Percentiles rank a stretch among this genome's conserved stretches.
phyloP scores from a whole-genome alignment of 176 grass and related monocot species.

The Neostapfia colusana region DNA sequence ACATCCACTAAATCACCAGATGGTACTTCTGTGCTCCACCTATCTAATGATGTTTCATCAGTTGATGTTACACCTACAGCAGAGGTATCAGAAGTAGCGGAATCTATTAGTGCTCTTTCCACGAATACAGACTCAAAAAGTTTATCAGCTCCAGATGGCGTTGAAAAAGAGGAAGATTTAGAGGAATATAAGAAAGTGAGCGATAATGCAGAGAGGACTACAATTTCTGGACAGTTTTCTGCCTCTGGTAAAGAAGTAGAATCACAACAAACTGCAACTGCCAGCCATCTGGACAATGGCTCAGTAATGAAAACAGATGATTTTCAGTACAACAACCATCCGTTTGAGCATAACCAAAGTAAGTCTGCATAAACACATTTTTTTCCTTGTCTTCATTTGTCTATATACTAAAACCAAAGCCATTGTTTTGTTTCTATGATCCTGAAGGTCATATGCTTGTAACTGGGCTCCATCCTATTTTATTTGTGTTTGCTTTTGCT shows the following conservation, averaged over 20 bases:
- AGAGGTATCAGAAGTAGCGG: slow-evolving; percentile 21
- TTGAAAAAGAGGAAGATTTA: slow-evolving; percentile 20
- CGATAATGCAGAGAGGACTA: slow-evolving; percentile 1
- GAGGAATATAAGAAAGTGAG: slow-evolving; percentile 16
- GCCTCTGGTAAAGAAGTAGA: slow-evolving; percentile 37
- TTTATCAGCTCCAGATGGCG: slow-evolving; percentile 27
- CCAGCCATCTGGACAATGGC: slow-evolving; percentile 27
- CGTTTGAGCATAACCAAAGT: slow-evolving; percentile 47
- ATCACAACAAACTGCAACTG: slow-evolving; percentile 24
- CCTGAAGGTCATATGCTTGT: not conserved
- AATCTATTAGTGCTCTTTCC: not conserved
- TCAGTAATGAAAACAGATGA: slow-evolving; percentile 26
- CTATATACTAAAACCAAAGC: not conserved
- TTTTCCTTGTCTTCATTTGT: not conserved
- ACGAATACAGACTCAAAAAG: slow-evolving; percentile 16
- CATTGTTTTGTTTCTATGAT: not conserved
- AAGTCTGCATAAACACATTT: not conserved
- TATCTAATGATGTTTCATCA: slow-evolving; percentile 41
- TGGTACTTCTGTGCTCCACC: slow-evolving; percentile 27
- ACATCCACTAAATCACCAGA: slow-evolving; percentile 31
- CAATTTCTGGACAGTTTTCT: slow-evolving; percentile 37
- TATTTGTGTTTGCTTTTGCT: not conserved
- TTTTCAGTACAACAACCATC: slow-evolving; percentile 23
- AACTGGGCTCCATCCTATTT: not conserved
- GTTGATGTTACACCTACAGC: slow-evolving; percentile 38